phyloP scores from a whole-genome alignment of 805 yeast genomes.

The Jamesozyma piceae region DNA sequence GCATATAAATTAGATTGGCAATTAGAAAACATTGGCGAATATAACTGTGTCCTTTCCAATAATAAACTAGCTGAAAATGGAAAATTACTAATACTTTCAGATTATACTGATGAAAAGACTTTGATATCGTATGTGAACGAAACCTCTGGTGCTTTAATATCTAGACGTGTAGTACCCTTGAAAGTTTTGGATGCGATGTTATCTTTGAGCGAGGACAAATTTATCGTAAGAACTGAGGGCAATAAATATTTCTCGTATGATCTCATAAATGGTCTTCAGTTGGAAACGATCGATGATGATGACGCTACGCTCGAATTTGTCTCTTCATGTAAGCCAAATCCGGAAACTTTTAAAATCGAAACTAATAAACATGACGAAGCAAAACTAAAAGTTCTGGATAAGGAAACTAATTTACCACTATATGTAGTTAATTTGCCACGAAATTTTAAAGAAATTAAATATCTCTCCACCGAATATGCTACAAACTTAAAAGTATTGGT shows the following conservation, averaged over 20 bases:
- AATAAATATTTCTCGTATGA: conserved; percentile 5
- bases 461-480: conserved; percentile 13
- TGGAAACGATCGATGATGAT: background rate
- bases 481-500: conserved; percentile 9
- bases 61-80: conserved; percentile 4
- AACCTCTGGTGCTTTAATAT: conserved; percentile 26
- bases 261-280: conserved; percentile 1
- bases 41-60: conserved; percentile 21
- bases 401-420: conserved; percentile 10
- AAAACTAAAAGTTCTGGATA: conserved; percentile 11
- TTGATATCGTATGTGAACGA: conserved; percentile 31
- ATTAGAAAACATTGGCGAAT: conserved; percentile 36
- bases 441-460: conserved; percentile 10
- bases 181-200: conserved; percentile 12
- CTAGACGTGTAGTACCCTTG: conserved; percentile 20
- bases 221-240: conserved; percentile 7
- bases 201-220: conserved; percentile 5
- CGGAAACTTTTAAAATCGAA: conserved; percentile 2
- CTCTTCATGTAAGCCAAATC: conserved; percentile 15
- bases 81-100: conserved; percentile 23
- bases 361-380: background rate
- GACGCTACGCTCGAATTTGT: conserved; percentile 3
- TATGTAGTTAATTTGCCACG: conserved; percentile 12
- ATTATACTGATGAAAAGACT: conserved; percentile 12
- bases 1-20: conserved; percentile 52